Evolutionary conservation across 495 filamentous ascomycete genomes (phyloP).

Genomic region (Podospora tetraspora): DNA sequence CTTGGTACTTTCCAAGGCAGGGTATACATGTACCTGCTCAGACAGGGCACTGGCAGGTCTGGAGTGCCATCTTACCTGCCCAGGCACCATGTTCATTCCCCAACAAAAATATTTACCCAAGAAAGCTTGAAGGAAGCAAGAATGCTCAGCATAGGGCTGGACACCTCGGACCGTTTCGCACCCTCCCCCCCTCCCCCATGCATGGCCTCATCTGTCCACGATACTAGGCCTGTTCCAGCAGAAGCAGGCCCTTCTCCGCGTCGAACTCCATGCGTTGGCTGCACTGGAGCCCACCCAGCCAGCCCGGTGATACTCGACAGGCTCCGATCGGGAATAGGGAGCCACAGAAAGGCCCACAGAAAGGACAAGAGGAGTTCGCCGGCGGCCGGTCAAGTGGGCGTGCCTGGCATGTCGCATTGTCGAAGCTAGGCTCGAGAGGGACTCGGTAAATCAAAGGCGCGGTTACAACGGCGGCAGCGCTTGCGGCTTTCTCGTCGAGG

Average conservation of each 20-base stretch:
- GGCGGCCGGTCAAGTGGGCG: not conserved
- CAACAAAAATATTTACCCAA: not conserved
- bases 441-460: not conserved
- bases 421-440: not conserved
- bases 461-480: not conserved
- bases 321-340: not conserved
- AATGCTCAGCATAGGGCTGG: not conserved
- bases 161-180: not conserved
- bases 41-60: too few species aligned
- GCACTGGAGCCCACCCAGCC: not conserved
- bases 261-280: not conserved
- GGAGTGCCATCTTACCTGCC: not conserved
- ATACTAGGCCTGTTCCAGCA: not conserved
- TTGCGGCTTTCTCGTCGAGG: not conserved
- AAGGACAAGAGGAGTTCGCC: not conserved
- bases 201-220: not conserved
- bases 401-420: not conserved
- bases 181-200: not conserved
- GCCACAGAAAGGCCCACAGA: not conserved
- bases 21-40: too few species aligned
- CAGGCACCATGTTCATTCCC: not conserved
- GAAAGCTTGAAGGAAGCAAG: not conserved
- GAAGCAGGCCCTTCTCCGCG: not conserved
- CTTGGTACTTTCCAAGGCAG: too few species aligned
- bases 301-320: not conserved